Percentiles rank a stretch among this genome's conserved stretches.
These are phyloP conservation scores for Gnomoniopsis sp. DNA, from an alignment of 2,329 filamentous ascomycete genomes.

Conservation along the genomic window DNA sequence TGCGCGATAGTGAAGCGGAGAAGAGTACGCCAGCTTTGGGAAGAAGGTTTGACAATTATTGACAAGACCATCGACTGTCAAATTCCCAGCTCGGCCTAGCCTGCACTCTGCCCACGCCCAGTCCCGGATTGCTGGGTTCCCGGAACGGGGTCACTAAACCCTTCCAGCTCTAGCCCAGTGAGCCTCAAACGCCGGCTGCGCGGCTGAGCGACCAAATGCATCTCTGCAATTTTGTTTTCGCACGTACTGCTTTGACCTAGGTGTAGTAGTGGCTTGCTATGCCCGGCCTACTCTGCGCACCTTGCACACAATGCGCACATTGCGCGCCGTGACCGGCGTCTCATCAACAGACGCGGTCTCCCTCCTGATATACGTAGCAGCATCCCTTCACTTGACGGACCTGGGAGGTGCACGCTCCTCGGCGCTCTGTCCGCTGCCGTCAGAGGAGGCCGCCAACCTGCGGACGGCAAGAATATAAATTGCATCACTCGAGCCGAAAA, in stretches of 20 bases:
- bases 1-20: neutral
- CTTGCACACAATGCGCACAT: no score
- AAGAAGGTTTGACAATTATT: neutral
- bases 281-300: no score
- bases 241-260: no score
- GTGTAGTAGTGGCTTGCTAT: no score
- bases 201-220: neutral
- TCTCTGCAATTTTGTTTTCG: neutral
- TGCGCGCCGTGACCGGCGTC: no score
- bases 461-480: neutral
- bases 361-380: neutral
- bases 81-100: neutral
- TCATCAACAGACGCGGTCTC: no score
- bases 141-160: neutral
- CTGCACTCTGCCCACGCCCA: neutral
- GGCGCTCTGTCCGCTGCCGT: neutral
- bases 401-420: neutral
- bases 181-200: neutral
- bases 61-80: neutral
- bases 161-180: neutral
- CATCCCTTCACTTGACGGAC: constrained; percentile 9
- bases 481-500: constrained; percentile 3
- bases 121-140: neutral
- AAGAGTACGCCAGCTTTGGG: neutral
- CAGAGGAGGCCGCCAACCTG: neutral